These are phyloP conservation scores for Pseudogymnoascus sp. DNA, from an alignment of 2,329 filamentous ascomycete genomes.

Conservation along the genomic window DNA sequence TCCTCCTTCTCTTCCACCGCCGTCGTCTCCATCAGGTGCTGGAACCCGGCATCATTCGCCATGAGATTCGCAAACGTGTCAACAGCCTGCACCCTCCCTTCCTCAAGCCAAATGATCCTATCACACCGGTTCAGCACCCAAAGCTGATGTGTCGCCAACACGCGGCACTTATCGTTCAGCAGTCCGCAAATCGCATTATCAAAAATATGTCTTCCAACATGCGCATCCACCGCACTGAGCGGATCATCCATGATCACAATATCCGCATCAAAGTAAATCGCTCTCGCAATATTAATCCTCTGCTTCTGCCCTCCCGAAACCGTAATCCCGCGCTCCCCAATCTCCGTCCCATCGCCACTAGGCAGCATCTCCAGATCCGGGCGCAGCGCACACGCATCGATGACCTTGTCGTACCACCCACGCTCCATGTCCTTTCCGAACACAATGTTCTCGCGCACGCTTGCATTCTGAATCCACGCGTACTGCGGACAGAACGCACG, in stretches of 20 bases:
- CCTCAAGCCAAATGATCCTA: slow-evolving; percentile 87
- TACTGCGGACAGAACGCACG: slow-evolving; percentile 93
- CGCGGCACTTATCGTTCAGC: slow-evolving; percentile 78
- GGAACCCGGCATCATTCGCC: slow-evolving; percentile 67
- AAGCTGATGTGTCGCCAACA: slow-evolving; percentile 90
- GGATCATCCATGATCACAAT: slow-evolving; percentile 64
- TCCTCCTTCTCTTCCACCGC: slow-evolving; percentile 61
- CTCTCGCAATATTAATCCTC: slow-evolving; percentile 83
- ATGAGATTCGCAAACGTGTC: slow-evolving; percentile 89
- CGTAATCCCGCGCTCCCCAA: slow-evolving; percentile 91
- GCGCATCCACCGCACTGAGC: slow-evolving; percentile 60
- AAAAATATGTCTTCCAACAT: slow-evolving; percentile 71
- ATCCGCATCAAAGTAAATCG: slow-evolving; percentile 62
- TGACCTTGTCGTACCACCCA: slow-evolving; percentile 59
- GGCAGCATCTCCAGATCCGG: slow-evolving; percentile 92
- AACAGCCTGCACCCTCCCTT: slow-evolving; percentile 72
- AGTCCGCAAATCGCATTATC: slow-evolving; percentile 89
- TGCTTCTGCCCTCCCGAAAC: slow-evolving; percentile 95
- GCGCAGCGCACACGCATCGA: slow-evolving; percentile 68
- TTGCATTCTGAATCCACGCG: slow-evolving; percentile 94
- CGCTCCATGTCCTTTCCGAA: slow-evolving; percentile 75
- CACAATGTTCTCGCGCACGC: slow-evolving; percentile 78
- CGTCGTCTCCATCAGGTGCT: slow-evolving; percentile 74
- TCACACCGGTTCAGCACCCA: slow-evolving; percentile 89
- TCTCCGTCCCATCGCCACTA: slow-evolving; percentile 79